These are phyloP conservation scores for Omphalea diandra DNA, from an alignment of 441 rosid species.

Conservation along the genomic window DNA sequence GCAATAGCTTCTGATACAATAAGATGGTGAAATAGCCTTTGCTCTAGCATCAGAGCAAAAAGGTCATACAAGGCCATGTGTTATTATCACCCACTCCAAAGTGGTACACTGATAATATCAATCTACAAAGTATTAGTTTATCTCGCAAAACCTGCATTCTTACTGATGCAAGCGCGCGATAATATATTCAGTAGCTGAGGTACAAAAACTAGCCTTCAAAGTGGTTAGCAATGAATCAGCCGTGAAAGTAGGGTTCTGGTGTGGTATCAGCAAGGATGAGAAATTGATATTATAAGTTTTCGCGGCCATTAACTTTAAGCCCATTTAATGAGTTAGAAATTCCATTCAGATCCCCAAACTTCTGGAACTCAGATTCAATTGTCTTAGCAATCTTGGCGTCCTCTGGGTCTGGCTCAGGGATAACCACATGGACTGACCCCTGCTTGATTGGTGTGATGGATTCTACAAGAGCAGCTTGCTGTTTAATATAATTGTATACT, in stretches of 20 bases:
- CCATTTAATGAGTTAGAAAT: conserved; percentile 36
- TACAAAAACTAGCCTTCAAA: conserved; percentile 11
- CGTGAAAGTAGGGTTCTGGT: conserved; percentile 14
- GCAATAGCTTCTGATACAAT: conserved; percentile 8
- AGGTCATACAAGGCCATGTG: conserved; percentile 4
- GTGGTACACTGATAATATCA: conserved; percentile 26
- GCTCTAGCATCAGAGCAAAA: background rate
- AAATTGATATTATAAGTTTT: conserved; percentile 23
- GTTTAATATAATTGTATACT: conserved; percentile 73
- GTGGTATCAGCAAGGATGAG: conserved; percentile 10
- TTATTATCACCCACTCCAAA: conserved; percentile 18
- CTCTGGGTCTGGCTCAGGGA: conserved; percentile 63
- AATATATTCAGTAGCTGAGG: background rate
- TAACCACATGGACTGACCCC: conserved; percentile 76
- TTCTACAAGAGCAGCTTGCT: conserved; percentile 47
- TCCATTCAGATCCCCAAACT: conserved; percentile 48
- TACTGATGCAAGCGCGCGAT: conserved; percentile 42
- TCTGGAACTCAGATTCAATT: conserved; percentile 70
- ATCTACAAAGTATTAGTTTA: conserved; percentile 23
- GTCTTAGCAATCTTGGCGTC: conserved; percentile 58
- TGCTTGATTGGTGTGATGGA: conserved; percentile 60
- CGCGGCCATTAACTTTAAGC: conserved; percentile 37
- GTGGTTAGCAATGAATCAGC: conserved; percentile 14
- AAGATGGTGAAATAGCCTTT: background rate
- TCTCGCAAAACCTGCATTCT: conserved; percentile 38